These are phyloP conservation scores for Taphrina sp. DNA, from an alignment of 1,139 yeast genomes.

Conservation along the genomic window DNA sequence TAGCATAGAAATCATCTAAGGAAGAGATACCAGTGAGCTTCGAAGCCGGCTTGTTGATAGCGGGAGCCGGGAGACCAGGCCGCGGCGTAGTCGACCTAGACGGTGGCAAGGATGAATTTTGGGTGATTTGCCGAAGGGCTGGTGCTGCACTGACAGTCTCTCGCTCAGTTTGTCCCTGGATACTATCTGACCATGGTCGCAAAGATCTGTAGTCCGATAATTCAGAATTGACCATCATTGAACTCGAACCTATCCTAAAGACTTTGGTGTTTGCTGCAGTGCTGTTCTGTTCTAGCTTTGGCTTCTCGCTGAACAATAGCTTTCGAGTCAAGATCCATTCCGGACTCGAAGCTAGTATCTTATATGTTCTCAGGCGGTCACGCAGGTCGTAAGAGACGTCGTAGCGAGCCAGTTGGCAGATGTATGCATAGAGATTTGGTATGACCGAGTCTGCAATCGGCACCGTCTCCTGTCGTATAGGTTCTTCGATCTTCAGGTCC, in stretches of 20 bases:
- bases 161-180: slow-evolving; percentile 38
- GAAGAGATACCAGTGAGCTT: slow-evolving; percentile 38
- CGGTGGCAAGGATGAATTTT: slow-evolving; percentile 8
- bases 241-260: slow-evolving; percentile 43
- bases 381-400: slow-evolving; percentile 77
- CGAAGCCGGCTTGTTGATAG: slow-evolving; percentile 31
- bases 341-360: slow-evolving; percentile 50
- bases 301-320: slow-evolving; percentile 76
- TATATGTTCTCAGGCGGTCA: slow-evolving; percentile 77
- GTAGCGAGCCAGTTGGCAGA: slow-evolving; percentile 64
- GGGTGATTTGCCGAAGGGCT: slow-evolving; percentile 15
- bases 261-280: slow-evolving; percentile 35
- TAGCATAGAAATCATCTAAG: slow-evolving; percentile 57
- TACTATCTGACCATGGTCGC: slow-evolving; percentile 37
- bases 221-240: slow-evolving; percentile 44
- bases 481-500: slow-evolving; percentile 17
- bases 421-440: slow-evolving; percentile 55
- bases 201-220: slow-evolving; percentile 40
- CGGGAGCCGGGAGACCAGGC: slow-evolving; percentile 25
- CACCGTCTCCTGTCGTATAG: slow-evolving; percentile 35
- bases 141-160: slow-evolving; percentile 25
- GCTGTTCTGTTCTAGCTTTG: slow-evolving; percentile 50
- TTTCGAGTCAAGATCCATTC: slow-evolving; percentile 55
- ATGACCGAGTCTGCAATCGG: slow-evolving; percentile 36
- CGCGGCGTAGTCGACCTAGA: slow-evolving; percentile 22